These are phyloP conservation scores for Cutaneotrichosporon mucoides DNA, from an alignment of 1,284 basidiomycete genomes.

Conservation along the genomic window DNA sequence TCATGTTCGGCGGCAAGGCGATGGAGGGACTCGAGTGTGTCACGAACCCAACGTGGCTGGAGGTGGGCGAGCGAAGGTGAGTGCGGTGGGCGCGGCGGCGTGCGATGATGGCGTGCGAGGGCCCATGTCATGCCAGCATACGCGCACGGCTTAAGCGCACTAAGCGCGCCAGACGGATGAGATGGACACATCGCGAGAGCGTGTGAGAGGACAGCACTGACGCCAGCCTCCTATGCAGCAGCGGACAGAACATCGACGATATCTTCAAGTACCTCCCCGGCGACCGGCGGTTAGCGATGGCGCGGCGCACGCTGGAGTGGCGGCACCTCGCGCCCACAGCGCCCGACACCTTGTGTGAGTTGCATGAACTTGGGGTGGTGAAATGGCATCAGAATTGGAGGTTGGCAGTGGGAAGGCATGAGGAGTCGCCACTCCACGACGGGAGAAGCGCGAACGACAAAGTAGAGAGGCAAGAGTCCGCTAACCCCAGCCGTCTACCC, in stretches of 20 bases:
- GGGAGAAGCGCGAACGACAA: no score
- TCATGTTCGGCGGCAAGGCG: constrained; percentile 74
- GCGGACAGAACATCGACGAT: constrained; percentile 91
- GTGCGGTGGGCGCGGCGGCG: constrained; percentile 1
- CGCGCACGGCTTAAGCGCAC: no score
- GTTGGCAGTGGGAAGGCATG: no score
- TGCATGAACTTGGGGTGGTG: constrained; percentile 16
- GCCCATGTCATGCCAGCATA: no score
- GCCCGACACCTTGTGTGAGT: constrained; percentile 80
- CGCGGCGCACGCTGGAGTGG: constrained; percentile 81
- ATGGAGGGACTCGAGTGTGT: constrained; percentile 65
- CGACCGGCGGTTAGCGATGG: constrained; percentile 61
- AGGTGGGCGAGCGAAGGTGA: constrained; percentile 51
- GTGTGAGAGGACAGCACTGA: constrained; percentile 38
- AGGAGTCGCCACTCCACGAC: no score
- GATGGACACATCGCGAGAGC: no score
- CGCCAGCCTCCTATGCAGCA: constrained; percentile 68
- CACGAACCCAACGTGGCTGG: constrained; percentile 88
- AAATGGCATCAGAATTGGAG: no score
- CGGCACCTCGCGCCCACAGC: constrained; percentile 95
- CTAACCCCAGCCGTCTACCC: constrained; percentile 74
- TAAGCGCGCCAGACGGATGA: no score
- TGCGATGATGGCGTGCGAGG: no score
- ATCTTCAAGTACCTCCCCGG: constrained; percentile 76
- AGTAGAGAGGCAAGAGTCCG: no score